Conservation (phyloP, 2,329 filamentous ascomycete genomes). For the Phyllosticta paracitricarpa region DNA sequence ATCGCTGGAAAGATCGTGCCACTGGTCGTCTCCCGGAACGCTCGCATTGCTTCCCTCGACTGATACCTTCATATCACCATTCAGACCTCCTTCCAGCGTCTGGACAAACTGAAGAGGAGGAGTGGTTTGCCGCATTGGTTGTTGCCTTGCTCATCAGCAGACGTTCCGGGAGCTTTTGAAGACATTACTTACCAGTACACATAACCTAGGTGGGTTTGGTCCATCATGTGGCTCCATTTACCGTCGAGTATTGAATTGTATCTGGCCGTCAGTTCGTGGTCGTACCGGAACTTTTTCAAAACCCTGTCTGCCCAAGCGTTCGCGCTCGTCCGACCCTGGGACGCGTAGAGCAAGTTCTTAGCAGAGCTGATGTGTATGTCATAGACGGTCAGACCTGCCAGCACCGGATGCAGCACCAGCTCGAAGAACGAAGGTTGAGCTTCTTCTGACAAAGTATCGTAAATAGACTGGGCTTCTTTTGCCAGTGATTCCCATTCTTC, state of each 20-base stretch:
- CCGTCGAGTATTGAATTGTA: slow-evolving; percentile 27
- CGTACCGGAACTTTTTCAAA: slow-evolving; percentile 27
- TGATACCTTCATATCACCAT: slow-evolving; percentile 53
- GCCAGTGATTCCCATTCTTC: slow-evolving; percentile 46
- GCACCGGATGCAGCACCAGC: slow-evolving; percentile 50
- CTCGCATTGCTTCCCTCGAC: slow-evolving; percentile 58
- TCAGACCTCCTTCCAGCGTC: slow-evolving; percentile 45
- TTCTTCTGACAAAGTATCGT: slow-evolving; percentile 41
- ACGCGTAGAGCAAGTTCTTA: slow-evolving; percentile 27
- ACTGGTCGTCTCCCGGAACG: slow-evolving; percentile 57
- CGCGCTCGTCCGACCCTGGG: slow-evolving; percentile 28
- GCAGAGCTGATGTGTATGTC: slow-evolving; percentile 34
- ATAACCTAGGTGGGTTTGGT: slow-evolving; percentile 32
- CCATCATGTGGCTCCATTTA: slow-evolving; percentile 31
- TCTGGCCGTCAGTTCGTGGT: slow-evolving; percentile 25
- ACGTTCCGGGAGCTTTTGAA: slow-evolving; percentile 28
- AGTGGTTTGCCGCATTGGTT: slow-evolving; percentile 60
- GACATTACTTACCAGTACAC: slow-evolving; percentile 37
- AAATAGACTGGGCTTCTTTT: slow-evolving; percentile 45
- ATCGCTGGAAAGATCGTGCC: slow-evolving; percentile 40
- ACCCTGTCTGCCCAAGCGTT: slow-evolving; percentile 27
- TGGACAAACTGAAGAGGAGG: slow-evolving; percentile 53
- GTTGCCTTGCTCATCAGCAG: slow-evolving; percentile 49
- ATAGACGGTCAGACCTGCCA: slow-evolving; percentile 48
- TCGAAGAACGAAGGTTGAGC: slow-evolving; percentile 53